Evolutionary conservation across 441 rosid species (phyloP), one percentile per base, ranked within the genome.

Genomic region (Brassica balearica): DNA sequence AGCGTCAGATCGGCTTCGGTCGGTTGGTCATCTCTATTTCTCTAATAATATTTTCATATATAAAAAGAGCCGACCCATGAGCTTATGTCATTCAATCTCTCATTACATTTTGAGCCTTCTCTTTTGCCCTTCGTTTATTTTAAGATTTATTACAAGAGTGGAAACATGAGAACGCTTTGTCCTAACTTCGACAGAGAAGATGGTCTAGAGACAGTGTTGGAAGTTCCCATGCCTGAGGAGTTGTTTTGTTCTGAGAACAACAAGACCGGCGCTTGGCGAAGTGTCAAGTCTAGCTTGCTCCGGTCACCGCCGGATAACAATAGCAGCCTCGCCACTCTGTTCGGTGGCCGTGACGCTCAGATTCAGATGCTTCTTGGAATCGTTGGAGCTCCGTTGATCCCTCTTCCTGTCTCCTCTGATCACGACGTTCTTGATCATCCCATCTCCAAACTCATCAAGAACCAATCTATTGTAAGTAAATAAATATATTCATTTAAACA

Each of bases 191-290:
- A 90, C 27, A 81, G 91, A 27, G 93, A 92, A 75, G 97, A 92
- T 64, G 93, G 89, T 77, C 75, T 87, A 88, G 84, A 88, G 41
- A 92, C 97, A 1, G 98, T 95, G 6, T 86, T 95, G 3, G 98
- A 92, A 82, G 98, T 95, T 51, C 98, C 98, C 1, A 89, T 95
- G 71, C 97, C 97, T 0, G 95, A 92, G 68, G 95, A 90, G 75
- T 83, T 90, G 89, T 95, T 92, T 69, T 76, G 84, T 38, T 75
- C 90, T 5, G 81, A 75, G 75, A 84, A 82, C 72, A 77, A 70
- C 75, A 77, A 68, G 25, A 69, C 60, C 32, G 70, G 83, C 61
- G 61, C 81, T 41, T 92, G 98, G 95, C 85, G 77, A 63, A 87
- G 84, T 73, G 84, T 94, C 78, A 92, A 87, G 81, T 81, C 95